phyloP scores from a whole-genome alignment of 345 rosid species.

The Heritiera fomes region DNA sequence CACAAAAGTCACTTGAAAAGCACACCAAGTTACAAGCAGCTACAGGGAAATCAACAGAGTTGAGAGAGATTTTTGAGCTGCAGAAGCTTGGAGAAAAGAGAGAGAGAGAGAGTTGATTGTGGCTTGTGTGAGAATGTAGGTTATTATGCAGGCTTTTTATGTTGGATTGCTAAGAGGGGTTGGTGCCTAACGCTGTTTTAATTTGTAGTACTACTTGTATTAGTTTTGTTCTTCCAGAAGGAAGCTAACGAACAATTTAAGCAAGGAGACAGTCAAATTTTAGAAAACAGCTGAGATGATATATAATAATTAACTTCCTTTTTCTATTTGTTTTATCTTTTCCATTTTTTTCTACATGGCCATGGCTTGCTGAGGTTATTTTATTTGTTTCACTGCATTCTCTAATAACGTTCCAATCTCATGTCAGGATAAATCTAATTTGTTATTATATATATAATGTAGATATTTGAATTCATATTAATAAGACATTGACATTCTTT shows the following conservation, averaged over 20 bases:
- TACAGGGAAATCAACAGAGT: neutral
- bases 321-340: neutral
- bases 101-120: neutral
- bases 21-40: neutral
- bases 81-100: neutral
- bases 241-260: conserved; percentile 19
- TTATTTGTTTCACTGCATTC: too few species aligned
- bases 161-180: conserved; percentile 21
- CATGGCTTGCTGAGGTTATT: neutral
- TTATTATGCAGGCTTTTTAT: conserved; percentile 27
- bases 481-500: too few species aligned
- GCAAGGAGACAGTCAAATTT: conserved; percentile 22
- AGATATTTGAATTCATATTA: too few species aligned
- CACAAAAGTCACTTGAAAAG: conserved; percentile 24
- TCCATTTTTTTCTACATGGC: neutral
- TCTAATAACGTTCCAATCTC: too few species aligned
- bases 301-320: conserved; percentile 1
- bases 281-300: neutral
- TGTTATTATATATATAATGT: too few species aligned
- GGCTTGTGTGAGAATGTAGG: conserved; percentile 47
- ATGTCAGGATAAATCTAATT: too few species aligned
- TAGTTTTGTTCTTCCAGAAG: conserved; percentile 24
- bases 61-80: neutral
- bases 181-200: conserved; percentile 45
- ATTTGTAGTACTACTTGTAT: neutral